Percentiles rank a stretch among this genome's conserved stretches.
These are phyloP conservation scores for Phytophthora europaea DNA, from an alignment of 352 stramenopile genomes.

Conservation along the genomic window DNA sequence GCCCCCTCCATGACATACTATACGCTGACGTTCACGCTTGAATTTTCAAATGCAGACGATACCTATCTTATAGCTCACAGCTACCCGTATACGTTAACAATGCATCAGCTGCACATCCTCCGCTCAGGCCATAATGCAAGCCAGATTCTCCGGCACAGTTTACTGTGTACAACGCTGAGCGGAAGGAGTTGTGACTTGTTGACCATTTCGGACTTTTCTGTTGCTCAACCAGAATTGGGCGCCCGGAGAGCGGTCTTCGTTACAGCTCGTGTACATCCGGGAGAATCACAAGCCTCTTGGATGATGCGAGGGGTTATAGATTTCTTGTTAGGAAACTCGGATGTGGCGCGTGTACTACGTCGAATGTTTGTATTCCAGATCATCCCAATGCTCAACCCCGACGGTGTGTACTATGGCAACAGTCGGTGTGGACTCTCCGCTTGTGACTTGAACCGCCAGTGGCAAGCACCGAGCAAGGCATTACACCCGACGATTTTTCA, in stretches of 20 bases:
- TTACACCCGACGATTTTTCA: constrained; percentile 92
- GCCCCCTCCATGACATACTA: constrained; percentile 63
- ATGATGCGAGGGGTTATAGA: constrained; percentile 95
- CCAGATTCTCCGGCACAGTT: constrained; percentile 52
- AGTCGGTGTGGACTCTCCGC: constrained; percentile 89
- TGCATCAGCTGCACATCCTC: constrained; percentile 74
- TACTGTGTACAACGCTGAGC: constrained; percentile 70
- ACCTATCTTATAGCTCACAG: constrained; percentile 93
- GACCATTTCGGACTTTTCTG: constrained; percentile 75
- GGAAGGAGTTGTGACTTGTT: constrained; percentile 76
- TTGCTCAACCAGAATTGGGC: constrained; percentile 40
- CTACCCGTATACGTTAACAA: constrained; percentile 92
- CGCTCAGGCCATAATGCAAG: constrained; percentile 4
- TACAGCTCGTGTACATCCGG: constrained; percentile 91
- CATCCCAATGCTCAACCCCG: constrained; percentile 95
- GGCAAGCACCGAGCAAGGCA: constrained; percentile 72
- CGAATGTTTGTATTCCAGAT: constrained; percentile 93
- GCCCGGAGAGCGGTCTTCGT: constrained; percentile 73
- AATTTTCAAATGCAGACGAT: constrained; percentile 80
- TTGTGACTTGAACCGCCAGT: constrained; percentile 92
- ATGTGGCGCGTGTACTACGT: constrained; percentile 75
- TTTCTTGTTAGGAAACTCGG: constrained; percentile 81
- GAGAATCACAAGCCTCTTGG: constrained; percentile 93
- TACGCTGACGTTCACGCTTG: constrained; percentile 91
- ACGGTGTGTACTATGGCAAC: constrained; percentile 95